Evolutionary conservation across 768 basidiomycete species (phyloP).

Genomic region (Postia placenta): DNA sequence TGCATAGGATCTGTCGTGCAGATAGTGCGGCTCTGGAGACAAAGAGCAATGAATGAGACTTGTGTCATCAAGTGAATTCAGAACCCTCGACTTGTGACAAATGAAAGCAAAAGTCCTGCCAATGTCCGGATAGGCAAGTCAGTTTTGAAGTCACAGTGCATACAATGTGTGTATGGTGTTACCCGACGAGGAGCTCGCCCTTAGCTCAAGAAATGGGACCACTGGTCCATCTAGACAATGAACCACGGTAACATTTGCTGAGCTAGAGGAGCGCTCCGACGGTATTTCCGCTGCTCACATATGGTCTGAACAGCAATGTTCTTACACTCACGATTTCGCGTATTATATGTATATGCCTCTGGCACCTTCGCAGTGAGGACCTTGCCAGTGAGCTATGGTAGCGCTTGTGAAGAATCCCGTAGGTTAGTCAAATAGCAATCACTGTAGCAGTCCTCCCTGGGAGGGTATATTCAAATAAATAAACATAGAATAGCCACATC

Average conservation of each 20-base stretch:
- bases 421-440: neutral
- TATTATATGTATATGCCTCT: neutral
- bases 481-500: neutral
- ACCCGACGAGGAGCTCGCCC: neutral
- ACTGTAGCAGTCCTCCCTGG: neutral
- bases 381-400: neutral
- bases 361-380: conserved; percentile 1
- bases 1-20: too few species aligned
- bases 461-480: neutral
- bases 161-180: neutral
- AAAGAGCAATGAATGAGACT: too few species aligned
- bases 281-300: too few species aligned
- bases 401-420: neutral
- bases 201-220: conserved; percentile 1
- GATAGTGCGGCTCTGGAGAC: too few species aligned
- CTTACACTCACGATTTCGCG: too few species aligned
- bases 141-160: neutral
- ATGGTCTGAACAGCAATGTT: too few species aligned
- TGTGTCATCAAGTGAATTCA: too few species aligned
- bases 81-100: too few species aligned
- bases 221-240: neutral
- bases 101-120: too few species aligned
- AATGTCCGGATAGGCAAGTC: too few species aligned
- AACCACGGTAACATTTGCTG: neutral
- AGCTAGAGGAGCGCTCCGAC: neutral